Evolutionary conservation across 495 filamentous ascomycete species (phyloP).

Genomic region (Aspergillus incahuasiensis): DNA sequence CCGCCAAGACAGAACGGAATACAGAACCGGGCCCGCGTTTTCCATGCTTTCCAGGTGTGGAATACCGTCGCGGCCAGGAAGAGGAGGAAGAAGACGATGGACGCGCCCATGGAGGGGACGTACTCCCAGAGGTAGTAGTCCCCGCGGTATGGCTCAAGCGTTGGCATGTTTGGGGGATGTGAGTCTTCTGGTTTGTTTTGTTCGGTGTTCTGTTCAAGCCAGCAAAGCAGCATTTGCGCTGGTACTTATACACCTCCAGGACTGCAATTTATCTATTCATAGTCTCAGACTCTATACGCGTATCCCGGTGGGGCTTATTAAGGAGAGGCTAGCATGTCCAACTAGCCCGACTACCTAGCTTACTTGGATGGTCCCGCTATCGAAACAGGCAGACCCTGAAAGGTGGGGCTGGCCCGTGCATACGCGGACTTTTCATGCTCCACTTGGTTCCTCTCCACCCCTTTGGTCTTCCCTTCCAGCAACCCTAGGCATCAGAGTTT

Average conservation of each 20-base stretch:
- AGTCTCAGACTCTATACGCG: conserved; percentile 3
- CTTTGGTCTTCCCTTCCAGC: too few relatives aligned
- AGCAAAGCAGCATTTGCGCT: too few relatives aligned
- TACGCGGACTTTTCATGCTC: conserved; percentile 1
- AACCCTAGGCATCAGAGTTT: not conserved
- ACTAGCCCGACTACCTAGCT: too few relatives aligned
- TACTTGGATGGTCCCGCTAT: not conserved
- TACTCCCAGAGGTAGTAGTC: conserved; percentile 18
- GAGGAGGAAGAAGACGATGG: conserved; percentile 42
- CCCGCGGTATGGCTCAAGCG: conserved; percentile 9
- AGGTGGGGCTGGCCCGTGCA: conserved; percentile 8
- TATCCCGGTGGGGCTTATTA: not conserved
- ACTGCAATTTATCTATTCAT: too few relatives aligned
- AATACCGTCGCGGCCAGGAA: conserved; percentile 39
- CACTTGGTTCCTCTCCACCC: not conserved
- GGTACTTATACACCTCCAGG: too few relatives aligned
- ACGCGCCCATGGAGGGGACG: conserved; percentile 42
- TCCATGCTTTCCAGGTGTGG: conserved; percentile 30
- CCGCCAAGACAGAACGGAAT: conserved; percentile 19
- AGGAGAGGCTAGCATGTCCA: too few relatives aligned
- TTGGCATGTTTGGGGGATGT: conserved; percentile 3
- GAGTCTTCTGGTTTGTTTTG: not conserved
- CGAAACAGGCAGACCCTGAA: too few relatives aligned
- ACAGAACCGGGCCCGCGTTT: conserved; percentile 1
- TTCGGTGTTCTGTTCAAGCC: too few relatives aligned